phyloP scores from a whole-genome alignment of 2,329 filamentous ascomycete genomes.

The Fusarium nurragi region DNA sequence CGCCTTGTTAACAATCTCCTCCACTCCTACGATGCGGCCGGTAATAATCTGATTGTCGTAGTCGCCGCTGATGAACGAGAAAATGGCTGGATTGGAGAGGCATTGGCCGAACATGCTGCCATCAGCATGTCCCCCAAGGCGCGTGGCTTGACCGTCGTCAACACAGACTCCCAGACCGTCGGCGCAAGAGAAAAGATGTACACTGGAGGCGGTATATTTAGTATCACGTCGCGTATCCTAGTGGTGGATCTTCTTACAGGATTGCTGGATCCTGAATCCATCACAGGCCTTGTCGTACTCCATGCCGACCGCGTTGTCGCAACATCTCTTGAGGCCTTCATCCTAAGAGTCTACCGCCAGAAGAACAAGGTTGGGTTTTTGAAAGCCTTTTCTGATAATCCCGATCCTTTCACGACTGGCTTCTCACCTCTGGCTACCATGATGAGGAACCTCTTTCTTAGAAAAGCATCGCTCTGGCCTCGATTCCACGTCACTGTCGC shows the following conservation, averaged over 20 bases:
- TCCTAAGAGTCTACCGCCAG: conserved; percentile 90
- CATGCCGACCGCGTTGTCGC: conserved; percentile 89
- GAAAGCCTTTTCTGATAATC: conserved; percentile 94
- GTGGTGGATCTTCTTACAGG: conserved; percentile 92
- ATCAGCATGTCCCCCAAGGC: conserved; percentile 85
- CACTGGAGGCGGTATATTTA: conserved; percentile 87
- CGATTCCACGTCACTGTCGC: conserved; percentile 93
- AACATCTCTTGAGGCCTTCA: conserved; percentile 93
- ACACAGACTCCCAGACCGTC: conserved; percentile 92
- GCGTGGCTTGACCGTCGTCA: conserved; percentile 88
- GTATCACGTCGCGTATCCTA: conserved; percentile 93
- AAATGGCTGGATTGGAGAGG: conserved; percentile 97
- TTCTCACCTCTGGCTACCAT: conserved; percentile 89
- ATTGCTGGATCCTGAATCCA: conserved; percentile 80
- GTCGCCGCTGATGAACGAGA: conserved; percentile 92
- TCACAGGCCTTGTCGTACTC: conserved; percentile 87
- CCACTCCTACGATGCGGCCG: conserved; percentile 95
- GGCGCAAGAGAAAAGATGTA: conserved; percentile 92
- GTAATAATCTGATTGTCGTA: conserved; percentile 89
- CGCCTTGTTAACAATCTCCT: conserved; percentile 95
- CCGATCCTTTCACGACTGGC: conserved; percentile 87
- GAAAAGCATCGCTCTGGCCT: conserved; percentile 90
- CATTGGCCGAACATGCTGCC: conserved; percentile 92
- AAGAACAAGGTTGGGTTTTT: conserved; percentile 94
- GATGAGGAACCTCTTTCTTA: conserved; percentile 88